phyloP scores from a whole-genome alignment of 225 moss, liverwort and hornwort genomes.

The Polytrichum commune region DNA sequence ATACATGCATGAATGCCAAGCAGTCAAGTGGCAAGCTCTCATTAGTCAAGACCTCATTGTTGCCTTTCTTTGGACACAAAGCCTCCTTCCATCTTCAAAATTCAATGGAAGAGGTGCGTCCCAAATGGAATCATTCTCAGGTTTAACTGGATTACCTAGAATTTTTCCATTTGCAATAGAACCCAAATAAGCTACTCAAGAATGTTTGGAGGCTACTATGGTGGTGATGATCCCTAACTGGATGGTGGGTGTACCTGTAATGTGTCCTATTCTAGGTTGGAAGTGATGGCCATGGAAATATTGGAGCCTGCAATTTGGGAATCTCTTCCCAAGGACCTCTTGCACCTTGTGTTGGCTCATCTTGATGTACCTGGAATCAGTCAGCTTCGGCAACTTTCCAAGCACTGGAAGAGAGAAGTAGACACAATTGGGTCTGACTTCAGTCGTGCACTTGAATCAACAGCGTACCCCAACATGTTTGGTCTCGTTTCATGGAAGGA shows the following conservation, averaged over 20 bases:
- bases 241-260: not conserved
- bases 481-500: slow-evolving; percentile 12
- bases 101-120: too few relatives aligned
- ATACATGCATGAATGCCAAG: too few relatives aligned
- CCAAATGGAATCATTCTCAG: too few relatives aligned
- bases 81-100: too few relatives aligned
- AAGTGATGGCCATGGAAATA: slow-evolving; percentile 23
- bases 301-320: slow-evolving; percentile 28
- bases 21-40: too few relatives aligned
- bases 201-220: not conserved
- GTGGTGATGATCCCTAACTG: slow-evolving; percentile 15
- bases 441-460: not conserved
- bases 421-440: slow-evolving; percentile 19
- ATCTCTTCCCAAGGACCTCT: slow-evolving; percentile 20
- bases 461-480: slow-evolving; percentile 4
- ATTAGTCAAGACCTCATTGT: too few relatives aligned
- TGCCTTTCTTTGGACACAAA: too few relatives aligned
- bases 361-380: slow-evolving; percentile 14
- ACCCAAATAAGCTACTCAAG: too few relatives aligned
- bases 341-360: slow-evolving; percentile 28
- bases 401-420: slow-evolving; percentile 31
- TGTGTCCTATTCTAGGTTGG: slow-evolving; percentile 6
- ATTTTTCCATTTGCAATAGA: too few relatives aligned
- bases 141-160: too few relatives aligned
- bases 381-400: slow-evolving; percentile 25